Evolutionary conservation across 2,329 filamentous ascomycete genomes (phyloP).

Genomic region (Diplodia seriata): DNA sequence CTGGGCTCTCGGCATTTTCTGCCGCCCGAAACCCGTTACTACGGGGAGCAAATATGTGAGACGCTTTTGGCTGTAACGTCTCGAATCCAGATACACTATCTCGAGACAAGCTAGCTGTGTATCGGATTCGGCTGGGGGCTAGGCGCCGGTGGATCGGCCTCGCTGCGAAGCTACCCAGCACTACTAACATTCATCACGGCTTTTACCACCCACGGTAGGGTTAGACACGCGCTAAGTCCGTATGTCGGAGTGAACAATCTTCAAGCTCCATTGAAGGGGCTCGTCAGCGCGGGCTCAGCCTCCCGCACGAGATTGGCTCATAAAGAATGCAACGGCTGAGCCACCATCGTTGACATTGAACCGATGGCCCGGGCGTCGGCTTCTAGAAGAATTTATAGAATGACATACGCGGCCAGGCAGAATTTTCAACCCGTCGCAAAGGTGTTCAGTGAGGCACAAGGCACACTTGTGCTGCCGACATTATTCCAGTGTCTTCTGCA

Average conservation of each 20-base stretch:
- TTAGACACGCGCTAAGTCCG: neutral
- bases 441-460: neutral
- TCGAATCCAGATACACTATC: neutral
- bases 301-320: conserved; percentile 6
- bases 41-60: neutral
- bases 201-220: no score
- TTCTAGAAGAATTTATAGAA: neutral
- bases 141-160: neutral
- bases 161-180: neutral
- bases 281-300: neutral
- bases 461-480: neutral
- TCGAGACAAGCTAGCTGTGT: neutral
- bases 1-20: neutral
- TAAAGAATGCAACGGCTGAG: conserved; percentile 1
- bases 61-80: neutral
- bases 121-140: neutral
- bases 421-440: neutral
- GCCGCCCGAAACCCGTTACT: neutral
- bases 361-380: neutral
- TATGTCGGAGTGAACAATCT: neutral
- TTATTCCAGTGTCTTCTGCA: neutral
- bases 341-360: neutral
- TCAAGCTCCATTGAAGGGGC: neutral
- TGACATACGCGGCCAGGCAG: neutral
- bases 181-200: neutral